Conservation (phyloP, 2,329 filamentous ascomycete genomes). For the Phialophora macrospora region DNA sequence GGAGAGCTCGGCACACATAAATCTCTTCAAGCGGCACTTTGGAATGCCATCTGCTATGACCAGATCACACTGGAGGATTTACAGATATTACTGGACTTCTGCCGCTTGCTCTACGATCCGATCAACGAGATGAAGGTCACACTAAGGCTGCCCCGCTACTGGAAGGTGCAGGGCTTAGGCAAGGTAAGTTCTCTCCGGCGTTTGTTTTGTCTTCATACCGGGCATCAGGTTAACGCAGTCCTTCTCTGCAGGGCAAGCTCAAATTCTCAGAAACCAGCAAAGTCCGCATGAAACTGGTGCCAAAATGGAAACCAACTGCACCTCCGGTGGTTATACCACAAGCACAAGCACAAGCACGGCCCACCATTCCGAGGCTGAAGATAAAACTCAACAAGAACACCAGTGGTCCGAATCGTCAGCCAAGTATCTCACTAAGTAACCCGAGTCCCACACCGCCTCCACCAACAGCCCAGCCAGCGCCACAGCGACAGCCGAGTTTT, state of each 20-base stretch:
- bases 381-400: constrained; percentile 36
- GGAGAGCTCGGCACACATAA: constrained; percentile 56
- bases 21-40: constrained; percentile 59
- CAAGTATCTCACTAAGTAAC: constrained; percentile 42
- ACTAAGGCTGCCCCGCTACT: constrained; percentile 62
- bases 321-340: constrained; percentile 15
- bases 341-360: constrained; percentile 5
- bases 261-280: constrained; percentile 49
- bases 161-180: constrained; percentile 59
- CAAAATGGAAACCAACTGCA: constrained; percentile 39
- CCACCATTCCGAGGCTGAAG: constrained; percentile 35
- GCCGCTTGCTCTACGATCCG: constrained; percentile 60
- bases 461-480: not conserved
- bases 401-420: constrained; percentile 4
- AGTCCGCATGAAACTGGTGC: constrained; percentile 46
- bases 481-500: not conserved
- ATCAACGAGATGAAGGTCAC: constrained; percentile 56
- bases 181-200: constrained; percentile 47
- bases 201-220: constrained; percentile 21
- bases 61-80: constrained; percentile 59
- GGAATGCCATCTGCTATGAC: constrained; percentile 61
- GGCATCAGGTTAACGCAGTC: not conserved
- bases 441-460: constrained; percentile 41
- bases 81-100: constrained; percentile 62
- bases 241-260: constrained; percentile 47